These are phyloP conservation scores for Thalassiosira profunda DNA, from an alignment of 108 stramenopile genomes.

Conservation along the genomic window DNA sequence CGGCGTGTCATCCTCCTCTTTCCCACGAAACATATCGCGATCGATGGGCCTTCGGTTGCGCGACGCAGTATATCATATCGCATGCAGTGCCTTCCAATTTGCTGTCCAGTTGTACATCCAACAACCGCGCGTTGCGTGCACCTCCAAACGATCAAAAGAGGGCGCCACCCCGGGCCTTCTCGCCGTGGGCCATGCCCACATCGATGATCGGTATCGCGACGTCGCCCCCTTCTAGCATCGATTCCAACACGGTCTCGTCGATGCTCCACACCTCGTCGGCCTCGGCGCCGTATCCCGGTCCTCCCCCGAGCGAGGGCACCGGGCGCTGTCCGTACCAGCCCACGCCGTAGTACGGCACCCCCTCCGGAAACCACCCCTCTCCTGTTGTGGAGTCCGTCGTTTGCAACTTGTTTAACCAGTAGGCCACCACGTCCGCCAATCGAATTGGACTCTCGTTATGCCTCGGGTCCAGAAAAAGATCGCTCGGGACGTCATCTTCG, in stretches of 20 bases:
- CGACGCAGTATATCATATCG: too few relatives aligned
- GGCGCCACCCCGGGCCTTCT: constrained; percentile 76
- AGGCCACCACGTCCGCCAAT: neutral
- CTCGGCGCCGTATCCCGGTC: constrained; percentile 72
- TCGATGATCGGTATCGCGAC: constrained; percentile 65
- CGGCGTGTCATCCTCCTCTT: too few relatives aligned
- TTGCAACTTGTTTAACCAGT: neutral
- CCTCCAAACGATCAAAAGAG: constrained; percentile 45
- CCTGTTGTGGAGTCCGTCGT: neutral
- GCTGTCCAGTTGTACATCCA: too few relatives aligned
- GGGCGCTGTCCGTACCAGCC: constrained; percentile 76
- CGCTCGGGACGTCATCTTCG: constrained; percentile 68
- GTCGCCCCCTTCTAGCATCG: constrained; percentile 42
- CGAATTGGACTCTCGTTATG: constrained; percentile 29
- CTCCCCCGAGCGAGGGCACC: constrained; percentile 64
- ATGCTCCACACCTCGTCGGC: constrained; percentile 71
- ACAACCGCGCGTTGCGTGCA: too few relatives aligned
- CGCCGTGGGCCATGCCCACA: constrained; percentile 77
- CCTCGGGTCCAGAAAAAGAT: constrained; percentile 67
- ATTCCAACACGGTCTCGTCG: constrained; percentile 51
- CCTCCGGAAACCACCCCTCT: neutral
- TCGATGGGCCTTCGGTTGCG: too few relatives aligned
- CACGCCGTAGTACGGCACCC: constrained; percentile 51
- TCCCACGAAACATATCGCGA: too few relatives aligned
- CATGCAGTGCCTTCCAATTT: too few relatives aligned